Conservation (phyloP, 176 grass and related monocot genomes). For the Luzula sylvatica region DNA sequence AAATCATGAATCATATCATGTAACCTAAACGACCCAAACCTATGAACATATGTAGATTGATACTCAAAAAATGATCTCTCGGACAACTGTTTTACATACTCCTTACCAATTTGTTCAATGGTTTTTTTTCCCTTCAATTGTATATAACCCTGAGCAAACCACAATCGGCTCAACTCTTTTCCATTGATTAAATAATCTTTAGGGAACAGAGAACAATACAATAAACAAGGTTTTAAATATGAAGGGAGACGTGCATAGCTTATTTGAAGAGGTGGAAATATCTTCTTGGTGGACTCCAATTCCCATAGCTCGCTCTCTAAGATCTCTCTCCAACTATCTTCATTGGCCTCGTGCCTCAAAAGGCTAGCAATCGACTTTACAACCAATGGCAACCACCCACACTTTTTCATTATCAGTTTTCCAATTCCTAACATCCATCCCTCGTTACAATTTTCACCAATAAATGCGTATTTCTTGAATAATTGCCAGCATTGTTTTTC, state of each 20-base stretch:
- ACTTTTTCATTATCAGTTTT: slow-evolving; percentile 28
- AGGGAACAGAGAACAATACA: slow-evolving; percentile 45
- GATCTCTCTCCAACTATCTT: slow-evolving; percentile 22
- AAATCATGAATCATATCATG: too few species aligned
- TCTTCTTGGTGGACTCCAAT: slow-evolving; percentile 38
- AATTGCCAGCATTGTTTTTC: slow-evolving; percentile 23
- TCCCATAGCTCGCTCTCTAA: too few species aligned
- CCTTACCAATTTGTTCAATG: background rate
- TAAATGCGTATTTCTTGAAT: slow-evolving; percentile 26
- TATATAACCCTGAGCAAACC: slow-evolving; percentile 31
- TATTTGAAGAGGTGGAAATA: slow-evolving; percentile 5
- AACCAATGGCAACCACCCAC: slow-evolving; percentile 33
- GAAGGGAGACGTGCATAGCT: slow-evolving; percentile 33
- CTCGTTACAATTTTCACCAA: background rate
- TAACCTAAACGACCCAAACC: slow-evolving; percentile 2
- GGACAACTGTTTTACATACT: background rate
- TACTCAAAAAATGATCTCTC: background rate
- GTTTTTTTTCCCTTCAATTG: background rate
- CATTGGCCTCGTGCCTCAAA: slow-evolving; percentile 31
- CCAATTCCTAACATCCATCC: background rate
- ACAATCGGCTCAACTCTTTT: slow-evolving; percentile 39
- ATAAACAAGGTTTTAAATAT: slow-evolving; percentile 35
- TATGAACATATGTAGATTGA: background rate
- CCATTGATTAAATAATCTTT: slow-evolving; percentile 33
- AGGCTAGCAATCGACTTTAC: slow-evolving; percentile 32